Percentiles rank a stretch among this genome's conserved stretches.
phyloP scores from a whole-genome alignment of 2,329 filamentous ascomycete species.

The Dothidotthia symphoricarpi region DNA sequence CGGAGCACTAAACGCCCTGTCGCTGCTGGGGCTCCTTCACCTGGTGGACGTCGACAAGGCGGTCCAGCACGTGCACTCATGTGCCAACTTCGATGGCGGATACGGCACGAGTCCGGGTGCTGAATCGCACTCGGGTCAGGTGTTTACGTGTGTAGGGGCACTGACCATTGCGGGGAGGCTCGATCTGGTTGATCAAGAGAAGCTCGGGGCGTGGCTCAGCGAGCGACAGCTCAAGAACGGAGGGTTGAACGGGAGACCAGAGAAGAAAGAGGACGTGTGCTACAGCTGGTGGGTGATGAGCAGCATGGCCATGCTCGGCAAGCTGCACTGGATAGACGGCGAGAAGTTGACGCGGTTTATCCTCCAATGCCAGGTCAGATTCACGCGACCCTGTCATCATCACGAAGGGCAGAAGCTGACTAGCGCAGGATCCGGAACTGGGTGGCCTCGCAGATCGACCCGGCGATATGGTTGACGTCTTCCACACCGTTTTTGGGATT shows the following conservation, averaged over 20 bases:
- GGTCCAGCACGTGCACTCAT: constrained; percentile 73
- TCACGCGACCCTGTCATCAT: constrained; percentile 9
- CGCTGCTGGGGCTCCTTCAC: constrained; percentile 71
- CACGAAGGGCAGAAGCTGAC: constrained; percentile 7
- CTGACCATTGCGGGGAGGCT: constrained; percentile 79
- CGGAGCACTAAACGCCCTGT: constrained; percentile 83
- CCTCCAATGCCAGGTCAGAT: constrained; percentile 68
- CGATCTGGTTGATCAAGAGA: constrained; percentile 78
- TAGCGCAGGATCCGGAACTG: constrained; percentile 63
- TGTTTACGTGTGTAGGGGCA: constrained; percentile 89
- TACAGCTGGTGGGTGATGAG: constrained; percentile 99
- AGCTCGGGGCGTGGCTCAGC: constrained; percentile 84
- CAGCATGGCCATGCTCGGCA: constrained; percentile 83
- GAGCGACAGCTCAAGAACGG: constrained; percentile 86
- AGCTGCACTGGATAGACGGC: constrained; percentile 89
- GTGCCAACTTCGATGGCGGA: constrained; percentile 90
- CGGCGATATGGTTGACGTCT: constrained; percentile 94
- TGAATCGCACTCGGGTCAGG: constrained; percentile 92
- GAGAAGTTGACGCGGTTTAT: constrained; percentile 79
- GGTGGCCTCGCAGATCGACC: constrained; percentile 90
- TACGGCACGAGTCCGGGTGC: constrained; percentile 88
- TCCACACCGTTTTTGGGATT: constrained; percentile 88
- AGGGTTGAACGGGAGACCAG: constrained; percentile 88
- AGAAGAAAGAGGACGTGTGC: constrained; percentile 95
- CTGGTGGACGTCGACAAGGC: constrained; percentile 78